A percentile compares a stretch with the other conserved stretches of the same genome.
Conservation (phyloP, 1,284 basidiomycete species). For the Moesziomyces sp. region DNA sequence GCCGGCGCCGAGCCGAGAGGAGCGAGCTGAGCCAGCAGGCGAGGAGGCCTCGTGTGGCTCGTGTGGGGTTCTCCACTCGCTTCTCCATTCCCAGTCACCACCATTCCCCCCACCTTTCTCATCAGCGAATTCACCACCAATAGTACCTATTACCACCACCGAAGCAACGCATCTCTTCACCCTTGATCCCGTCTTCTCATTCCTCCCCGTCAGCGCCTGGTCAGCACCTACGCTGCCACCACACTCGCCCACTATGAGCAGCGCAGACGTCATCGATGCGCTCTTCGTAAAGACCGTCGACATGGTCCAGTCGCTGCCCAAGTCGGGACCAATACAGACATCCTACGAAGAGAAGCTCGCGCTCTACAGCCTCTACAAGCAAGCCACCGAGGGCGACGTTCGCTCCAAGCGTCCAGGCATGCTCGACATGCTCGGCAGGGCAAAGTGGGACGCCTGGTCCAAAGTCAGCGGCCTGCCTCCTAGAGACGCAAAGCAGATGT, state of each 20-base stretch:
- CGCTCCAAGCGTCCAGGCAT: conserved; percentile 82
- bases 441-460: conserved; percentile 97
- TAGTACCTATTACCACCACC: too few species aligned
- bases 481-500: conserved; percentile 86
- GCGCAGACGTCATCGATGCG: conserved; percentile 64
- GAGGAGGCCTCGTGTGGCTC: too few species aligned
- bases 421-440: conserved; percentile 90
- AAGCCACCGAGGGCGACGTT: conserved; percentile 87
- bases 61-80: too few species aligned
- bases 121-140: too few species aligned
- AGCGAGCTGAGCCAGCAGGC: too few species aligned
- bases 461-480: conserved; percentile 84
- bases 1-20: too few species aligned
- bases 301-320: conserved; percentile 88
- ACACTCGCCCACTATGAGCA: conserved; percentile 53
- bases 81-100: too few species aligned
- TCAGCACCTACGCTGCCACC: background rate
- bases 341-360: conserved; percentile 94
- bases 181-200: background rate
- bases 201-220: conserved; percentile 1
- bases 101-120: too few species aligned
- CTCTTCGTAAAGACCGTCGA: conserved; percentile 94
- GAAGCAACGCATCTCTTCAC: background rate
- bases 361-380: conserved; percentile 76
- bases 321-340: conserved; percentile 94